These are phyloP conservation scores for Penicillium rolfsii DNA, from an alignment of 2,329 filamentous ascomycete species.

Conservation along the genomic window DNA sequence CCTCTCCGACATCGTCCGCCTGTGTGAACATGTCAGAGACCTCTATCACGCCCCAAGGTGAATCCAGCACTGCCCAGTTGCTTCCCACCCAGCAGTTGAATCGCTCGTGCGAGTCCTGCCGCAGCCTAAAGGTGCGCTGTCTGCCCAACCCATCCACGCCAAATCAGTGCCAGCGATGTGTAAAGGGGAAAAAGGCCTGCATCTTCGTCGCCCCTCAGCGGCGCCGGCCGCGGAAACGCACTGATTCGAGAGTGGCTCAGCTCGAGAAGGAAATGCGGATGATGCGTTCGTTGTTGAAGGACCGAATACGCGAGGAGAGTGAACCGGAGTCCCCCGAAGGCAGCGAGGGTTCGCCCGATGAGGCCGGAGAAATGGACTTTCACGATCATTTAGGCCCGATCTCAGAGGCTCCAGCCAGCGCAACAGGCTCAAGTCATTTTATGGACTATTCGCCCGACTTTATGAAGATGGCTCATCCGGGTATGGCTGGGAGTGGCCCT, in stretches of 20 bases:
- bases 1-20: conserved; percentile 3
- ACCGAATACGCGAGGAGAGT: conserved; percentile 35
- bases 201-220: conserved; percentile 43
- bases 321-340: conserved; percentile 32
- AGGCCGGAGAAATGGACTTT: conserved; percentile 28
- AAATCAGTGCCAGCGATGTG: conserved; percentile 43
- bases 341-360: conserved; percentile 32
- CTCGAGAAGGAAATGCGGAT: conserved; percentile 44
- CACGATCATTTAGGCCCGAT: conserved; percentile 26
- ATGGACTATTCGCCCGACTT: conserved; percentile 34
- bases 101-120: conserved; percentile 43
- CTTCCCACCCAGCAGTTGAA: conserved; percentile 37
- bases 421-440: conserved; percentile 26
- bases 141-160: conserved; percentile 36
- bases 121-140: conserved; percentile 43
- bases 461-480: conserved; percentile 23
- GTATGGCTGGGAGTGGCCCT: conserved; percentile 25
- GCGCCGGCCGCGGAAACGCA: conserved; percentile 42
- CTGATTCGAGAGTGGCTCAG: conserved; percentile 43
- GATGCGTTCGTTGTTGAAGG: conserved; percentile 43
- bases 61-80: conserved; percentile 25
- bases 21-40: conserved; percentile 34
- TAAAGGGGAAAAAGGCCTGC: conserved; percentile 39
- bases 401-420: conserved; percentile 28
- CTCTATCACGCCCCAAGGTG: conserved; percentile 27